A percentile compares a stretch with the other conserved stretches of the same genome.
Evolutionary conservation across 345 rosid genomes (phyloP).

Genomic region (Raphanus sativus): DNA sequence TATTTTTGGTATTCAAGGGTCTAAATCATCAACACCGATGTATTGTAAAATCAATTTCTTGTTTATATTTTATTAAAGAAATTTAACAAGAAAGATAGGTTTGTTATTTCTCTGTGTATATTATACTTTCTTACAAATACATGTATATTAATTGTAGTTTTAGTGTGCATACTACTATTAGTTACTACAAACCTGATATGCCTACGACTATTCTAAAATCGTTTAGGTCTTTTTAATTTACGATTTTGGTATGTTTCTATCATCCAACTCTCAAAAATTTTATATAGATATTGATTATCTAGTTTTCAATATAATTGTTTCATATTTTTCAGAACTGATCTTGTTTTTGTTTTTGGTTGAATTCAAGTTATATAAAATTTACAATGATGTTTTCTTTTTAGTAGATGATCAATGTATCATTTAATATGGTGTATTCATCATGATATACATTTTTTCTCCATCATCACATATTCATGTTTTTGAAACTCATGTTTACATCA

Average conservation of each 20-base stretch:
- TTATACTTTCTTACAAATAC: slow-evolving; percentile 1
- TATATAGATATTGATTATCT: not conserved
- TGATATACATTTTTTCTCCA: not conserved
- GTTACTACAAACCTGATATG: not conserved
- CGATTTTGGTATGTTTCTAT: not conserved
- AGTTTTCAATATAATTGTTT: not conserved
- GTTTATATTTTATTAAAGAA: slow-evolving; percentile 27
- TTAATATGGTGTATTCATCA: not conserved
- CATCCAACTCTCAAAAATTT: not conserved
- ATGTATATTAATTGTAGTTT: slow-evolving; percentile 11
- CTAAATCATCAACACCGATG: slow-evolving; percentile 18
- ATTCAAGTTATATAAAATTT: not conserved
- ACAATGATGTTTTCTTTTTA: too few species aligned
- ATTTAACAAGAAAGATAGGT: slow-evolving; percentile 6
- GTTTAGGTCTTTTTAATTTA: not conserved
- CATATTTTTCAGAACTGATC: not conserved
- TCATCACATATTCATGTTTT: not conserved
- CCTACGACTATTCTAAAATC: not conserved
- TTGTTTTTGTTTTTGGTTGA: not conserved
- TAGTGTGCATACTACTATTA: not conserved
- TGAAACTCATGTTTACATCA: not conserved
- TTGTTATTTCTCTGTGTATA: slow-evolving; percentile 31
- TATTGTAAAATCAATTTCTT: slow-evolving; percentile 28
- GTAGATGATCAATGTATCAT: not conserved
- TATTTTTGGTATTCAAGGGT: slow-evolving; percentile 15